These are phyloP conservation scores for Globomyces pollinis-pini DNA, from an alignment of 192 early-diverging fungal genomes.

Conservation along the genomic window DNA sequence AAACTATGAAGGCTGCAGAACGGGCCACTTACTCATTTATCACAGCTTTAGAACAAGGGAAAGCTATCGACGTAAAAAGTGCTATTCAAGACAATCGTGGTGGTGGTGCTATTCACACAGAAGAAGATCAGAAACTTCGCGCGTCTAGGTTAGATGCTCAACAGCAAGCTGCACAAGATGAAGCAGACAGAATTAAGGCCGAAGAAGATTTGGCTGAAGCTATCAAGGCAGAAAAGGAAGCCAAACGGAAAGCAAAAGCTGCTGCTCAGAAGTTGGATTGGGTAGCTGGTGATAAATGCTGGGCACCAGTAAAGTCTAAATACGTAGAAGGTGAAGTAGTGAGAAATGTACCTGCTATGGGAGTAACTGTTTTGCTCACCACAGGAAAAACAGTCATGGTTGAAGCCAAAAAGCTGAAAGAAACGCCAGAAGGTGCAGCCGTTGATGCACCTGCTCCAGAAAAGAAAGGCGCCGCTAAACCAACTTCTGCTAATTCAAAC, in stretches of 20 bases:
- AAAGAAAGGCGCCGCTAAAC: background rate
- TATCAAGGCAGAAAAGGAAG: constrained; percentile 12
- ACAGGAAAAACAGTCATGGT: constrained; percentile 15
- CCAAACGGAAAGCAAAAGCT: constrained; percentile 15
- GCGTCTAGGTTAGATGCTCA: too few species aligned
- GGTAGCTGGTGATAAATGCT: constrained; percentile 15
- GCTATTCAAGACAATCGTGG: too few species aligned
- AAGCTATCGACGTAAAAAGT: background rate
- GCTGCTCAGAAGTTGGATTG: constrained; percentile 13
- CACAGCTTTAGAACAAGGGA: constrained; percentile 14
- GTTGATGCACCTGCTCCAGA: too few species aligned
- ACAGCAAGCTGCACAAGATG: too few species aligned
- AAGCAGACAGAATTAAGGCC: too few species aligned
- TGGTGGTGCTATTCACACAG: too few species aligned
- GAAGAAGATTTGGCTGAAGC: too few species aligned
- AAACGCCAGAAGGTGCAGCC: constrained; percentile 10
- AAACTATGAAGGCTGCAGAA: constrained; percentile 22
- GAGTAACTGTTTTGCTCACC: constrained; percentile 16
- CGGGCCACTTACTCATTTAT: constrained; percentile 22
- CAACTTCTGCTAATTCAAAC: constrained; percentile 8
- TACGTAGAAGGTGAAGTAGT: constrained; percentile 15
- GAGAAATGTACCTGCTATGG: constrained; percentile 16
- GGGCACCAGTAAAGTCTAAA: constrained; percentile 16
- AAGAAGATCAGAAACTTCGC: too few species aligned
- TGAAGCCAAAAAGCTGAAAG: constrained; percentile 20